Percentiles rank a stretch among this genome's conserved stretches.
These are phyloP conservation scores for Xerocomus amazonicus DNA, from an alignment of 1,284 basidiomycete genomes.

Conservation along the genomic window DNA sequence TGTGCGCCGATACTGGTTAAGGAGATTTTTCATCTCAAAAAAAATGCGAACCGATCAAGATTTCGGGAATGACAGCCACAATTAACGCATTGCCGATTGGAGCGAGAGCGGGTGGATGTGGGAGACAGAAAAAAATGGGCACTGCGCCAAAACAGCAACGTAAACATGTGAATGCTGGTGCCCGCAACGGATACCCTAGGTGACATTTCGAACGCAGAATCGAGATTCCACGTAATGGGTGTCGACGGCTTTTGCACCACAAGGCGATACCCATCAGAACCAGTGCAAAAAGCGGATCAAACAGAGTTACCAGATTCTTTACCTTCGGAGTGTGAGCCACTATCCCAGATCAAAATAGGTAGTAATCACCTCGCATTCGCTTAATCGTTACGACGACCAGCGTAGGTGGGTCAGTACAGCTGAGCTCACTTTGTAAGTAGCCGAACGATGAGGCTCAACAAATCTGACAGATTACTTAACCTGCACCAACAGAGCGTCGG, in stretches of 20 bases:
- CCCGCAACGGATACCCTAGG: neutral
- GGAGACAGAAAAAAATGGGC: neutral
- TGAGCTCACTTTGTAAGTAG: too few species aligned
- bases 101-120: neutral
- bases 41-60: conserved; percentile 11
- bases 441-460: neutral
- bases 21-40: conserved; percentile 17
- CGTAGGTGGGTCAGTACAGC: too few species aligned
- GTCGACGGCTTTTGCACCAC: conserved; percentile 4
- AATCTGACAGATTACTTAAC: neutral
- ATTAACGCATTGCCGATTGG: neutral
- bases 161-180: neutral
- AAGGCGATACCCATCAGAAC: conserved; percentile 2
- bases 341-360: neutral
- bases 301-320: neutral
- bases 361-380: neutral
- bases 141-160: neutral
- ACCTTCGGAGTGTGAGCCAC: neutral
- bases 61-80: neutral
- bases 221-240: conserved; percentile 14
- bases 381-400: neutral
- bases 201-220: neutral
- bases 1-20: conserved; percentile 7
- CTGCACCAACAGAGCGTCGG: neutral
- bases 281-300: neutral